These are phyloP conservation scores for Anacardium occidentale DNA, from an alignment of 345 rosid species.

Conservation along the genomic window DNA sequence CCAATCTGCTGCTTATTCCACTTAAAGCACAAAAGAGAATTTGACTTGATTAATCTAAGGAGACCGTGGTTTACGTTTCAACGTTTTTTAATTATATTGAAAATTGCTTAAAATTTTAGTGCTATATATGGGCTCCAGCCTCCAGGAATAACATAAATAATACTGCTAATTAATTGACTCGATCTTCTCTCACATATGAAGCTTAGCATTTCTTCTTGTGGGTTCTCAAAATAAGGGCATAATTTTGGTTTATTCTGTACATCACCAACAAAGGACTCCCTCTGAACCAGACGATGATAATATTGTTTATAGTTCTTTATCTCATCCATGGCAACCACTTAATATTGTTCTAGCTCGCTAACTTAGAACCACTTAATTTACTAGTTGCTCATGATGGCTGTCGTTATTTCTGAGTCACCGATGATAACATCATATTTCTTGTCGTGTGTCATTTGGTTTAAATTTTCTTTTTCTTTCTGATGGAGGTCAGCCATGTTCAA, in stretches of 20 bases:
- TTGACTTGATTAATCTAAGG: background rate
- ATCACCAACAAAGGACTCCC: background rate
- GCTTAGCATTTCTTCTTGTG: background rate
- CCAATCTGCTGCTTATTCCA: background rate
- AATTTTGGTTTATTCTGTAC: too few species aligned
- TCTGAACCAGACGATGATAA: background rate
- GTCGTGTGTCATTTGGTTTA: too few species aligned
- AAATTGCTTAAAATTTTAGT: too few species aligned
- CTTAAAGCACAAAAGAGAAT: background rate
- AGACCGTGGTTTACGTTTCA: background rate
- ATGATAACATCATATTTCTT: background rate
- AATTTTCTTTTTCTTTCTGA: background rate
- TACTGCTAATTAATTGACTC: too few species aligned
- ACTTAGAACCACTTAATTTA: background rate
- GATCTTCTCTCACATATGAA: background rate
- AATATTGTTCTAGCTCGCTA: background rate
- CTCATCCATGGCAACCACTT: slow-evolving; percentile 1
- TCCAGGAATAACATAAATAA: too few species aligned
- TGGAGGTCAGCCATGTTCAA: background rate
- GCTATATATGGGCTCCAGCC: background rate
- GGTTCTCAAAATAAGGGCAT: background rate
- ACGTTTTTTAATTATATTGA: too few species aligned
- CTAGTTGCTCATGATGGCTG: too few species aligned
- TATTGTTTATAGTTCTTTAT: slow-evolving; percentile 2
- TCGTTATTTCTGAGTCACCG: background rate